phyloP scores from a whole-genome alignment of 495 filamentous ascomycete species.

The Acidiella bohemica region DNA sequence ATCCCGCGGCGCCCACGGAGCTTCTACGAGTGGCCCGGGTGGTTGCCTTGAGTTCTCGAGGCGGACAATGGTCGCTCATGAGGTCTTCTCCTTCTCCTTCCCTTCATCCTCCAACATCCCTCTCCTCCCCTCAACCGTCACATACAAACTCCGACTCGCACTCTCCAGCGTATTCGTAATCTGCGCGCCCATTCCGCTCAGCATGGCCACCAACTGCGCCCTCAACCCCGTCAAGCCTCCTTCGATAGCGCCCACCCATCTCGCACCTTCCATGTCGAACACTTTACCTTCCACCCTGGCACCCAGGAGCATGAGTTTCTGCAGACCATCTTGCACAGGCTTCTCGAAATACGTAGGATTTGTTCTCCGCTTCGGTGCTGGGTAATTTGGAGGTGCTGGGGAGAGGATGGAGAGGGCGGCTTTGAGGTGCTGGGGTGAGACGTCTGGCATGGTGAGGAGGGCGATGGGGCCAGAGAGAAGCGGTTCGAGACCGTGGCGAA shows the following conservation, averaged over 20 bases:
- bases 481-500: conserved; percentile 48
- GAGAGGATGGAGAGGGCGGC: conserved; percentile 61
- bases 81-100: conserved; percentile 31
- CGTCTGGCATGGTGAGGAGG: conserved; percentile 61
- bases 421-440: conserved; percentile 71
- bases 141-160: conserved; percentile 62
- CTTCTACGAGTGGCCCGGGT: too few species aligned
- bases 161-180: conserved; percentile 63
- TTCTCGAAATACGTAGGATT: conserved; percentile 71
- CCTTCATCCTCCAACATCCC: conserved; percentile 64
- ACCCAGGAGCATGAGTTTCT: conserved; percentile 76
- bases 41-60: too few species aligned
- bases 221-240: conserved; percentile 71
- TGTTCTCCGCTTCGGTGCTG: conserved; percentile 56
- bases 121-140: conserved; percentile 68
- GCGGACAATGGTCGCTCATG: too few species aligned
- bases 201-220: conserved; percentile 61
- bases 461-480: conserved; percentile 71
- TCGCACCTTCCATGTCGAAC: conserved; percentile 65
- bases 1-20: too few species aligned
- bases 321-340: conserved; percentile 59
- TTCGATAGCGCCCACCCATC: conserved; percentile 74
- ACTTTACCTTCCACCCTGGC: conserved; percentile 70
- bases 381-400: conserved; percentile 55
- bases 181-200: conserved; percentile 62